Conservation (phyloP, 1,284 basidiomycete species). For the Irpex sp. region DNA sequence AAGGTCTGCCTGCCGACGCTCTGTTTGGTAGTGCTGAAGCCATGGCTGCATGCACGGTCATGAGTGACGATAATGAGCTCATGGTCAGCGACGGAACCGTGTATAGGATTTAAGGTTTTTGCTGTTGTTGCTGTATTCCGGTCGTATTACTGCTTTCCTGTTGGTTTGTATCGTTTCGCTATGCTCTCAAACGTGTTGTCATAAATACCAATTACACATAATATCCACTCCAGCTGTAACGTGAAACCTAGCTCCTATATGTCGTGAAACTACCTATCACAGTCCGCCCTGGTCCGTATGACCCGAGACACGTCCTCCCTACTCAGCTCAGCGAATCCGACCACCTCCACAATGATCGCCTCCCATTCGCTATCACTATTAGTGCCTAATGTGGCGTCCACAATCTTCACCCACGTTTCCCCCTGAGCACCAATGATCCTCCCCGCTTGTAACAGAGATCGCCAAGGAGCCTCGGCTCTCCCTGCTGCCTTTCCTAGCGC, state of each 20-base stretch:
- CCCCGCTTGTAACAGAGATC: conserved; percentile 62
- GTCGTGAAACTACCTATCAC: conserved; percentile 17
- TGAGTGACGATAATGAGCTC: conserved; percentile 83
- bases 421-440: conserved; percentile 60
- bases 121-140: not conserved
- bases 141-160: conserved; percentile 4
- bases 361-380: conserved; percentile 35
- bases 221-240: not conserved
- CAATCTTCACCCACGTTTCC: conserved; percentile 41
- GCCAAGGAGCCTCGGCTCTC: conserved; percentile 62
- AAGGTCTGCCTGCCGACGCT: conserved; percentile 62
- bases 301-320: conserved; percentile 51
- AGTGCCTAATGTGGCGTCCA: conserved; percentile 42
- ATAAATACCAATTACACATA: conserved; percentile 2
- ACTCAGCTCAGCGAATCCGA: conserved; percentile 47
- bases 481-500: conserved; percentile 38
- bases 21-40: conserved; percentile 85
- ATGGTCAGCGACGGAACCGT: conserved; percentile 85
- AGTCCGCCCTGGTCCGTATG: conserved; percentile 43
- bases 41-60: conserved; percentile 66
- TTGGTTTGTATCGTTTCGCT: conserved; percentile 2
- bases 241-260: not conserved
- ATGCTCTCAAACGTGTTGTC: not conserved
- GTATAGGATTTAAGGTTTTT: conserved; percentile 54
- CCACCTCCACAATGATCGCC: conserved; percentile 35